A percentile compares a stretch with the other conserved stretches of the same genome.
Conservation (phyloP, 2,329 filamentous ascomycete genomes). For the Zopfia rhizophila region DNA sequence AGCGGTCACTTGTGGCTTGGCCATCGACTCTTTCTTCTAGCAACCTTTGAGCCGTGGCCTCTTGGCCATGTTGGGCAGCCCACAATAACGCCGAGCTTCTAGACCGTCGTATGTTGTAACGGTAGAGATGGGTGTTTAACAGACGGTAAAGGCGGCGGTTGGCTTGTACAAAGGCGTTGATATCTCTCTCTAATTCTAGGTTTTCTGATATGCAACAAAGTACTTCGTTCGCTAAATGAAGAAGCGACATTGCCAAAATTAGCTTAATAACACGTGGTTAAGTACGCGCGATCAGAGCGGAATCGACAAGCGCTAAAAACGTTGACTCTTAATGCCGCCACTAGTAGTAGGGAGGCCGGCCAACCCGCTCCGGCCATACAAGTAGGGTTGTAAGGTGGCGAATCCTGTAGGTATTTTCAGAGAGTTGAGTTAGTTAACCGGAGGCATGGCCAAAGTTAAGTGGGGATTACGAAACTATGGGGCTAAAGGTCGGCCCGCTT, state of each 20-base stretch:
- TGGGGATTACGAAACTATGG: too few relatives aligned
- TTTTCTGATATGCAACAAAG: conserved; percentile 13
- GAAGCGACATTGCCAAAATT: conserved; percentile 18
- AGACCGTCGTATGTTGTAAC: conserved; percentile 7
- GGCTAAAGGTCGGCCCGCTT: too few relatives aligned
- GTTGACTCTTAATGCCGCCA: too few relatives aligned
- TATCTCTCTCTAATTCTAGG: conserved; percentile 17
- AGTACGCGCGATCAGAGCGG: too few relatives aligned
- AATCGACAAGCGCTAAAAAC: too few relatives aligned
- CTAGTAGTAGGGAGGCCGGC: too few relatives aligned
- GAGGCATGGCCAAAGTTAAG: too few relatives aligned
- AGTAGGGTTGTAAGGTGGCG: too few relatives aligned
- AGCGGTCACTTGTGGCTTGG: conserved; percentile 3
- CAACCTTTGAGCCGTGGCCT: conserved; percentile 6
- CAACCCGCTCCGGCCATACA: too few relatives aligned
- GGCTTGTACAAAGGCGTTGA: conserved; percentile 19
- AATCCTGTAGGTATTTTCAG: too few relatives aligned
- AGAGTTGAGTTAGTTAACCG: too few relatives aligned
- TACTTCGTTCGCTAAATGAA: conserved; percentile 17
- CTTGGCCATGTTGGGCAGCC: conserved; percentile 15
- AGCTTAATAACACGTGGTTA: too few relatives aligned
- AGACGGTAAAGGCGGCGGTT: conserved; percentile 15
- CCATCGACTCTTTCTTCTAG: conserved; percentile 10
- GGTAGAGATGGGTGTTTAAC: conserved; percentile 15
- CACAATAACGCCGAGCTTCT: conserved; percentile 12